Evolutionary conservation across 257 asterid species (phyloP).

Genomic region (Apocynum venetum): DNA sequence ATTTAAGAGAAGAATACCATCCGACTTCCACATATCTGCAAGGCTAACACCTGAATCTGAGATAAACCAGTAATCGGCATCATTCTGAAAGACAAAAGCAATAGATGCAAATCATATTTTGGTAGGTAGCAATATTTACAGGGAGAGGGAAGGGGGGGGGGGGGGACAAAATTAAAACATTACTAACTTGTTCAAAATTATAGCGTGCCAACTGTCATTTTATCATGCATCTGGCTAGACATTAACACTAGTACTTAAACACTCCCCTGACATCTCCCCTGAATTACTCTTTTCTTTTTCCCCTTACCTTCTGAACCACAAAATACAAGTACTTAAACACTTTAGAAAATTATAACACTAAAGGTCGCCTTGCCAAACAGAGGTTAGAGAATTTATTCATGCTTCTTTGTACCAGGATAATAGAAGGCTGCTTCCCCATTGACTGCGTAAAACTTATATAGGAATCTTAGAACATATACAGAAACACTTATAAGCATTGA

Average conservation of each 20-base stretch:
- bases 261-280: background rate
- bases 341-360: background rate
- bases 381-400: background rate
- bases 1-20: conserved; percentile 42
- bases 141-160: too few relatives aligned
- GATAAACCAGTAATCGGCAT: conserved; percentile 85
- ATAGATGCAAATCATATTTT: background rate
- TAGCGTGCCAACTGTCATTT: background rate
- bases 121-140: background rate
- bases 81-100: conserved; percentile 48
- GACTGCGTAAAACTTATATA: background rate
- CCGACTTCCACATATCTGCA: conserved; percentile 94
- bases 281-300: background rate
- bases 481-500: conserved; percentile 9
- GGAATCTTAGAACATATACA: background rate
- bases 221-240: background rate
- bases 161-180: background rate
- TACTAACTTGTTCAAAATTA: background rate
- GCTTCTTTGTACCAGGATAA: background rate
- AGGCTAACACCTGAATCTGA: conserved; percentile 82
- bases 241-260: background rate
- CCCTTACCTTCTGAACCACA: background rate
- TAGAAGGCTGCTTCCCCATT: background rate
- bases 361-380: background rate
- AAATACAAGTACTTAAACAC: background rate